These are phyloP conservation scores for Neoboletus brunneissimus DNA, from an alignment of 768 basidiomycete genomes.

Conservation along the genomic window DNA sequence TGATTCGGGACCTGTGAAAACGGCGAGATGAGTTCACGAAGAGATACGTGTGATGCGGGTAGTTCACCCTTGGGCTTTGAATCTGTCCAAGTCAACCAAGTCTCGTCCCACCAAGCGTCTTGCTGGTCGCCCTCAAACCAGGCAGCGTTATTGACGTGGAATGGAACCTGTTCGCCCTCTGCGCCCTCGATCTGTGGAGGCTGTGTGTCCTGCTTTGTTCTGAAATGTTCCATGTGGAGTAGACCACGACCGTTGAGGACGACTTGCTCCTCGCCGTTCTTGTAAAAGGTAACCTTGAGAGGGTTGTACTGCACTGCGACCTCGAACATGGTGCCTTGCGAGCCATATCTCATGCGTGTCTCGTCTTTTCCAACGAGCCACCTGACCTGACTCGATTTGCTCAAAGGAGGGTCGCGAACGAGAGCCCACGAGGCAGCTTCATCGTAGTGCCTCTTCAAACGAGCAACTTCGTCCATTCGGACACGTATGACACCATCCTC, in stretches of 20 bases:
- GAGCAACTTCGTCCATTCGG: slow-evolving; percentile 84
- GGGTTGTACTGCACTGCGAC: slow-evolving; percentile 74
- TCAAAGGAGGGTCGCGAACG: slow-evolving; percentile 64
- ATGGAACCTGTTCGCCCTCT: slow-evolving; percentile 49
- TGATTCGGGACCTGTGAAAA: slow-evolving; percentile 82
- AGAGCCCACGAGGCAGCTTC: slow-evolving; percentile 92
- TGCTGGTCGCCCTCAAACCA: slow-evolving; percentile 92
- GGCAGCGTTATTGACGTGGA: slow-evolving; percentile 51
- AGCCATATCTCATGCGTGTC: slow-evolving; percentile 62
- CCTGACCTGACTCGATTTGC: slow-evolving; percentile 43
- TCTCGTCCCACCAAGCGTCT: slow-evolving; percentile 88
- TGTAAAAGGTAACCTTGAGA: slow-evolving; percentile 67
- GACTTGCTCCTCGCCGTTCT: slow-evolving; percentile 78
- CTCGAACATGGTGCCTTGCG: slow-evolving; percentile 57
- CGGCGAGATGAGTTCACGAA: slow-evolving; percentile 2
- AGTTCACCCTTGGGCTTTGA: slow-evolving; percentile 87
- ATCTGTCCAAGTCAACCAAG: slow-evolving; percentile 84
- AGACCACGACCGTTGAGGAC: slow-evolving; percentile 87
- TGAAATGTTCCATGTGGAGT: slow-evolving; percentile 98
- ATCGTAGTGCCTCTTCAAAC: slow-evolving; percentile 81
- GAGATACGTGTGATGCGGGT: neutral
- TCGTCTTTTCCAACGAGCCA: slow-evolving; percentile 69
- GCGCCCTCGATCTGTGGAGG: slow-evolving; percentile 39
- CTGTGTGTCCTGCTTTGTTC: slow-evolving; percentile 50
- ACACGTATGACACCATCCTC: slow-evolving; percentile 88